A percentile compares a stretch with the other conserved stretches of the same genome.
Evolutionary conservation across 352 stramenopile genomes (phyloP).

Genomic region (Globisporangium abappressorium): DNA sequence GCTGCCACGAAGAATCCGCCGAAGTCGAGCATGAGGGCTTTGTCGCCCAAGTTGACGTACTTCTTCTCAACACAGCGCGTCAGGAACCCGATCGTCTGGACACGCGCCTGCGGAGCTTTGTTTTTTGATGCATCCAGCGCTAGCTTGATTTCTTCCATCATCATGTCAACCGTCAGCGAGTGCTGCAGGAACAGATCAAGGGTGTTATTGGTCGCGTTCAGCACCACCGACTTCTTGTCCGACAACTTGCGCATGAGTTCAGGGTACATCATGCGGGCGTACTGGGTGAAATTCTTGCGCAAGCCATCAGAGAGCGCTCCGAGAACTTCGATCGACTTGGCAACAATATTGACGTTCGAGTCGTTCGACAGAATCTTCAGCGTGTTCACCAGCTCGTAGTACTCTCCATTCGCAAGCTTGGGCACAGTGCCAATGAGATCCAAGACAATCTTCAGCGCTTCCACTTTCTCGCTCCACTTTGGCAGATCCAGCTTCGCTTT

Average conservation of each 20-base stretch:
- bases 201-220: constrained; percentile 81
- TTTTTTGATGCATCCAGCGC: constrained; percentile 74
- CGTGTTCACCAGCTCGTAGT: constrained; percentile 83
- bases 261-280: constrained; percentile 71
- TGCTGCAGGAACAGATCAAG: constrained; percentile 81
- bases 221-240: constrained; percentile 84
- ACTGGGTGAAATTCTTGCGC: constrained; percentile 77
- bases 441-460: constrained; percentile 82
- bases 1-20: constrained; percentile 53
- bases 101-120: constrained; percentile 74
- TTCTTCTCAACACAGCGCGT: constrained; percentile 67
- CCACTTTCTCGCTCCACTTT: constrained; percentile 89
- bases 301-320: constrained; percentile 75
- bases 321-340: constrained; percentile 82
- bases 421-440: constrained; percentile 77
- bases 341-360: constrained; percentile 87
- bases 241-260: constrained; percentile 82
- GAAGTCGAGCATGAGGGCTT: constrained; percentile 61
- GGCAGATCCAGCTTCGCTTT: constrained; percentile 64
- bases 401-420: constrained; percentile 85
- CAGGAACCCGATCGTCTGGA: constrained; percentile 74
- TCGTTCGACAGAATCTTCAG: constrained; percentile 80
- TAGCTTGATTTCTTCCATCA: constrained; percentile 84
- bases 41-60: constrained; percentile 60
- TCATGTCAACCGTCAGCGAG: constrained; percentile 81